These are phyloP conservation scores for Fraxinus velutina DNA, from an alignment of 305 asterid species.

Conservation along the genomic window DNA sequence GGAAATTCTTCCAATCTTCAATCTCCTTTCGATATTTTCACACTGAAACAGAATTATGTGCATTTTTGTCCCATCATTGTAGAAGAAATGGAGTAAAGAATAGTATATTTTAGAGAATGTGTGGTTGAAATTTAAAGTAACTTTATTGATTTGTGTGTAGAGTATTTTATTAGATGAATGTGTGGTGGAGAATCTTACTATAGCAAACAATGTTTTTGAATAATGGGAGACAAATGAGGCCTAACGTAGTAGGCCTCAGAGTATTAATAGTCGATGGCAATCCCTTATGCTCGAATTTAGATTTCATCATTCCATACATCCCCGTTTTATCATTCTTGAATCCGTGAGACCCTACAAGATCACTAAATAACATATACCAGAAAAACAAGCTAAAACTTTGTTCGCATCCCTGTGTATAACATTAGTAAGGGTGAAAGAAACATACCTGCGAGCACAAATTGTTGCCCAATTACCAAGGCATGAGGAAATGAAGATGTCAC, in stretches of 20 bases:
- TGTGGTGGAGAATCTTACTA: no score
- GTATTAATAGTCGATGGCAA: background rate
- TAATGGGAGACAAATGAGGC: no score
- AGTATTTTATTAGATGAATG: no score
- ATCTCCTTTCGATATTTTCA: background rate
- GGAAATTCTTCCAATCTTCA: background rate
- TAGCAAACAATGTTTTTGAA: no score
- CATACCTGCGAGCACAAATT: slow-evolving; percentile 2
- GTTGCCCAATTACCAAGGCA: background rate
- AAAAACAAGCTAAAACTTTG: background rate
- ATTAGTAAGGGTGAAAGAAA: background rate
- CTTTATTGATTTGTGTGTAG: no score
- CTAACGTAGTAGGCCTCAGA: background rate
- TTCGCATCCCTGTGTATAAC: background rate
- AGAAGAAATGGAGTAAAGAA: no score
- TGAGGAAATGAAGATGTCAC: slow-evolving; percentile 8
- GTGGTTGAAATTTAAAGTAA: no score
- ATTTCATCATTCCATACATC: background rate
- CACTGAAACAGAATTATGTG: no score
- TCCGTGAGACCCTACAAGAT: background rate
- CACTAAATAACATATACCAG: background rate
- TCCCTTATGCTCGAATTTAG: background rate
- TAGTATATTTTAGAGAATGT: no score
- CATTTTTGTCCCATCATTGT: no score
- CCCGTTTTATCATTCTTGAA: background rate